Evolutionary conservation across 805 yeast species (phyloP).

Genomic region (Dipodascus albidus): DNA sequence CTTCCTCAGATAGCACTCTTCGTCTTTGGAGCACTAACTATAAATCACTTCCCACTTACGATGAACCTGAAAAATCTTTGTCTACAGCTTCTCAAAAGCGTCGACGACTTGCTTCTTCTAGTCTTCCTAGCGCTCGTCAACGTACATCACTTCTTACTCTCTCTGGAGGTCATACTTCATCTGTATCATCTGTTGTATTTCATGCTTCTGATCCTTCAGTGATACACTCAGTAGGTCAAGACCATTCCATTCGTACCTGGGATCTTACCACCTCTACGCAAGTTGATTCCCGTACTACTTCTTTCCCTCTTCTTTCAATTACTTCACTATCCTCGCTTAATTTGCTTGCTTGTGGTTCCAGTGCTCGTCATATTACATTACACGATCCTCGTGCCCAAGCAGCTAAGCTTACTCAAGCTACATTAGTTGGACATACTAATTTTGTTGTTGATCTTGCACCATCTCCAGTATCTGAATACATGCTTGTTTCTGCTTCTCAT

Average conservation of each 20-base stretch:
- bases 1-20: conserved; percentile 66
- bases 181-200: conserved; percentile 77
- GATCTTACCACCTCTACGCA: conserved; percentile 79
- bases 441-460: conserved; percentile 74
- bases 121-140: conserved; percentile 56
- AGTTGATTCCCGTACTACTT: conserved; percentile 80
- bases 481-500: conserved; percentile 87
- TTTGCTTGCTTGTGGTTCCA: conserved; percentile 83
- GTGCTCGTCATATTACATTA: conserved; percentile 92
- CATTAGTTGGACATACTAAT: conserved; percentile 80
- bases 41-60: conserved; percentile 66
- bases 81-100: conserved; percentile 84
- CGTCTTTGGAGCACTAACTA: conserved; percentile 84
- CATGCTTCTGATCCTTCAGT: conserved; percentile 66
- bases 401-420: conserved; percentile 48
- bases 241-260: conserved; percentile 94
- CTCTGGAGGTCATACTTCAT: conserved; percentile 73
- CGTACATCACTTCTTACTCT: conserved; percentile 71
- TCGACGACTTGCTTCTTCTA: conserved; percentile 68
- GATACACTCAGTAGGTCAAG: conserved; percentile 90
- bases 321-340: conserved; percentile 49
- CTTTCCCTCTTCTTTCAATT: conserved; percentile 71
- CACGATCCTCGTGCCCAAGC: conserved; percentile 76
- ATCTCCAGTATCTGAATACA: conserved; percentile 66
- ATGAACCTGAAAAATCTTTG: conserved; percentile 15